A percentile compares a stretch with the other conserved stretches of the same genome.
Evolutionary conservation across 2,329 filamentous ascomycete genomes (phyloP).

Genomic region (Colletotrichum spinosum): DNA sequence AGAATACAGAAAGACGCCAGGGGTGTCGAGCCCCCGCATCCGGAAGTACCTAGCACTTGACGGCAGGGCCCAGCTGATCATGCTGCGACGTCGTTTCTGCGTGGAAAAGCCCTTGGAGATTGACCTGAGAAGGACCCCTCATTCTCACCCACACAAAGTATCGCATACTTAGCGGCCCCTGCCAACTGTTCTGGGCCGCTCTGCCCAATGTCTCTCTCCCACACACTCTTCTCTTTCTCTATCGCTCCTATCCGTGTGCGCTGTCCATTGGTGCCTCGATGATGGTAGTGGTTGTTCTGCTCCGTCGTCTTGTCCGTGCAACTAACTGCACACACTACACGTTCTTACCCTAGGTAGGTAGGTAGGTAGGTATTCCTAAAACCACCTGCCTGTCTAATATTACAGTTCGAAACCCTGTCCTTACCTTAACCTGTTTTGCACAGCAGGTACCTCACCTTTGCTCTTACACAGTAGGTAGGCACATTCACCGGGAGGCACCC

Average conservation of each 20-base stretch:
- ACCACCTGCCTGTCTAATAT: neutral
- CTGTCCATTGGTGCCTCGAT: neutral
- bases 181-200: constrained; percentile 5
- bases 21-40: constrained; percentile 29
- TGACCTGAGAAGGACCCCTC: constrained; percentile 4
- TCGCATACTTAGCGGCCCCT: constrained; percentile 2
- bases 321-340: no score
- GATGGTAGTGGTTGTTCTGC: neutral
- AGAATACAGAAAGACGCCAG: constrained; percentile 28
- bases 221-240: neutral
- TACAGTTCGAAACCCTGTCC: no score
- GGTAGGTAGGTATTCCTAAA: neutral
- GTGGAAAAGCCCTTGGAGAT: neutral
- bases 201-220: neutral
- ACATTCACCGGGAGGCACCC: no score
- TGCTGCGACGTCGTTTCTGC: neutral
- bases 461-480: no score
- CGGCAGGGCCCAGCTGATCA: neutral
- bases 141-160: constrained; percentile 16
- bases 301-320: neutral
- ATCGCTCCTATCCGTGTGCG: neutral
- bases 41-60: constrained; percentile 27
- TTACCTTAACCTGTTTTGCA: no score
- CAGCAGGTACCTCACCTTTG: no score
- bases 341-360: neutral